Evolutionary conservation across 2,329 filamentous ascomycete genomes (phyloP), one percentile per base, ranked within the genome.

Genomic region (Myriangium duriaei): DNA sequence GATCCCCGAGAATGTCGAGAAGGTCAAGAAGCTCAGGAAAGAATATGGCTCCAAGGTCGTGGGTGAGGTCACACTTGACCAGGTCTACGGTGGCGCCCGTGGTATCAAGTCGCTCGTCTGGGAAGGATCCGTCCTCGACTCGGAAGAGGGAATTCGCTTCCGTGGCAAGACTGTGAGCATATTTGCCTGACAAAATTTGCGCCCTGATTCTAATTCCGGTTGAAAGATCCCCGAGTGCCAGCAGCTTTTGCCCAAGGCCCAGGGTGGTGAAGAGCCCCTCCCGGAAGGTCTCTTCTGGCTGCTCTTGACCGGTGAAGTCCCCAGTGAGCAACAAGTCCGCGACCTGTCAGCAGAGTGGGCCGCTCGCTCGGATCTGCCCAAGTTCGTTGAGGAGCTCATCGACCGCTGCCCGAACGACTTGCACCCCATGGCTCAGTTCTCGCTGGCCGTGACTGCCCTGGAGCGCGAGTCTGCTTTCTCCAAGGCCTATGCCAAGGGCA

Each of bases 211-310:
- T 26, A 26, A 26, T n/a, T n/a, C n/a, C 42, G 40, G 19, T 16
- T 7, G 29, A 12, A 51, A 74, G 71, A 98, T 98, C 57, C 91
- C 91, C 54, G 91, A 98, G 69, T 95, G 87, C 78, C 91, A 96
- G 74, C 71, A 95, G 67, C 70, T 94, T 56, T 85, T 98, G 42
- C 91, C 91, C 65, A 95, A 93, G 74, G 91, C 88, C 47, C 85
- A 87, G 49, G 91, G 91, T 58, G 91, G 91, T 71, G 76, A 86
- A 64, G 88, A 98, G 75, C 91, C 91, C 60, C 79, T 98, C 41
- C 91, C 91, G 44, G 91, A 98, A 80, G 79, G 88, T 76, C 86
- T 98, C 62, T 98, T 98, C 82, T 98, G 91, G 91, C 82, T 98
- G 54, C 84, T 98, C 61, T 67, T 98, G 65, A 98, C 91, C 49